Conservation (phyloP, 2,329 filamentous ascomycete species). For the Lachnellula subtilissima region DNA sequence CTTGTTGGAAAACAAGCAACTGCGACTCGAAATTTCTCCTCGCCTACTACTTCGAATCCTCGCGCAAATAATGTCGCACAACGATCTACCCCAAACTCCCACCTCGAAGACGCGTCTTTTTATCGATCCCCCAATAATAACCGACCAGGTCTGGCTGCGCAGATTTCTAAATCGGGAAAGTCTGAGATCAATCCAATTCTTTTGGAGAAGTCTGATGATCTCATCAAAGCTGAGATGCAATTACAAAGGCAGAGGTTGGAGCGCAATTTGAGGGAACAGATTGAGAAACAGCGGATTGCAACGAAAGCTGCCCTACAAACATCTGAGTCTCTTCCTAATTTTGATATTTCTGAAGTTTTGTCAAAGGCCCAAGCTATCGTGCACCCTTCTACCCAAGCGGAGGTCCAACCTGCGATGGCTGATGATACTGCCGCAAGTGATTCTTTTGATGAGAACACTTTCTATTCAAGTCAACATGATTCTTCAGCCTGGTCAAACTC, state of each 20-base stretch:
- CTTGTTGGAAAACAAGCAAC: slow-evolving; percentile 30
- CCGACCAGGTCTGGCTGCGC: slow-evolving; percentile 31
- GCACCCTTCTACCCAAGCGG: slow-evolving; percentile 54
- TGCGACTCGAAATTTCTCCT: slow-evolving; percentile 19
- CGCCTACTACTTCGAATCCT: slow-evolving; percentile 21
- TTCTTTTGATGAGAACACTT: slow-evolving; percentile 88
- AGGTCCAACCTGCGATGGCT: slow-evolving; percentile 50
- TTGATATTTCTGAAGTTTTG: slow-evolving; percentile 70
- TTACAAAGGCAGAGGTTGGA: slow-evolving; percentile 79
- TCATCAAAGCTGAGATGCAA: slow-evolving; percentile 76
- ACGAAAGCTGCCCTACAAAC: slow-evolving; percentile 40
- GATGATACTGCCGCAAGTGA: slow-evolving; percentile 65
- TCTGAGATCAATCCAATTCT: slow-evolving; percentile 77
- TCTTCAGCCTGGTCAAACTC: slow-evolving; percentile 56
- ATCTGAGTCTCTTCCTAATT: slow-evolving; percentile 53
- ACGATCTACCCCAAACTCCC: slow-evolving; percentile 6
- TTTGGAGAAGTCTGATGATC: slow-evolving; percentile 78
- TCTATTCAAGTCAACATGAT: slow-evolving; percentile 91
- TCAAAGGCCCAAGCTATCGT: slow-evolving; percentile 66
- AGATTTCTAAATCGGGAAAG: slow-evolving; percentile 40
- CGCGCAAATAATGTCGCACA: slow-evolving; percentile 1
- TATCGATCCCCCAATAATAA: slow-evolving; percentile 24
- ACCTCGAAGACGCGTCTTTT: slow-evolving; percentile 21
- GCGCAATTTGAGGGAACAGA: slow-evolving; percentile 68
- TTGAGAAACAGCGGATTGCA: slow-evolving; percentile 55